Evolutionary conservation across 495 filamentous ascomycete species (phyloP).

Genomic region (Talaromyces stipitatus): DNA sequence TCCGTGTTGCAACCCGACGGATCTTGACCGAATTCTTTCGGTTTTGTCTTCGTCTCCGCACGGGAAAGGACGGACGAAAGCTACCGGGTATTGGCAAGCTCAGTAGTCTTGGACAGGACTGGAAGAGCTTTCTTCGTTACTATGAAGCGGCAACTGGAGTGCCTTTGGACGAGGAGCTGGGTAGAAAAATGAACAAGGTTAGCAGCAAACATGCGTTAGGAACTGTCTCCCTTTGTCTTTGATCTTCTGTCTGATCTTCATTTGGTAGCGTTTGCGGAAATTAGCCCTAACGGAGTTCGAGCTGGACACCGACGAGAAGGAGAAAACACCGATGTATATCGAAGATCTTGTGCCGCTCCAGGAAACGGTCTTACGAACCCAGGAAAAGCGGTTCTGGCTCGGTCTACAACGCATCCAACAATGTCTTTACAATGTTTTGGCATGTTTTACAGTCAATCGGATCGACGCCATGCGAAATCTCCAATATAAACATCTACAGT

Average conservation of each 20-base stretch:
- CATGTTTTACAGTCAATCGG: constrained; percentile 15
- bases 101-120: constrained; percentile 12
- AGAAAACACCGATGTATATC: constrained; percentile 15
- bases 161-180: constrained; percentile 13
- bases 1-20: constrained; percentile 9
- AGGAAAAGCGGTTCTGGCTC: constrained; percentile 18
- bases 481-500: constrained; percentile 15
- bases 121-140: constrained; percentile 17
- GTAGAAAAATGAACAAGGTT: constrained; percentile 18
- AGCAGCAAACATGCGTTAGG: constrained; percentile 1
- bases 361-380: constrained; percentile 14
- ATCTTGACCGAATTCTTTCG: constrained; percentile 14
- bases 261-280: not conserved
- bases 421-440: constrained; percentile 15
- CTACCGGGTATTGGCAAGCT: constrained; percentile 13
- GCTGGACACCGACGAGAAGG: constrained; percentile 11
- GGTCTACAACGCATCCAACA: constrained; percentile 15
- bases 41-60: constrained; percentile 13
- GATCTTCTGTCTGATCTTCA: constrained; percentile 5
- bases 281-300: constrained; percentile 7
- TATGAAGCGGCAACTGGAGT: constrained; percentile 13
- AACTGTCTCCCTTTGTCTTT: constrained; percentile 1
- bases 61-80: constrained; percentile 7
- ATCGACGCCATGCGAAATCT: constrained; percentile 13
- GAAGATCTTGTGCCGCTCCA: constrained; percentile 18